phyloP scores from a whole-genome alignment of 768 basidiomycete genomes.

The Pleurotus tuoliensis region DNA sequence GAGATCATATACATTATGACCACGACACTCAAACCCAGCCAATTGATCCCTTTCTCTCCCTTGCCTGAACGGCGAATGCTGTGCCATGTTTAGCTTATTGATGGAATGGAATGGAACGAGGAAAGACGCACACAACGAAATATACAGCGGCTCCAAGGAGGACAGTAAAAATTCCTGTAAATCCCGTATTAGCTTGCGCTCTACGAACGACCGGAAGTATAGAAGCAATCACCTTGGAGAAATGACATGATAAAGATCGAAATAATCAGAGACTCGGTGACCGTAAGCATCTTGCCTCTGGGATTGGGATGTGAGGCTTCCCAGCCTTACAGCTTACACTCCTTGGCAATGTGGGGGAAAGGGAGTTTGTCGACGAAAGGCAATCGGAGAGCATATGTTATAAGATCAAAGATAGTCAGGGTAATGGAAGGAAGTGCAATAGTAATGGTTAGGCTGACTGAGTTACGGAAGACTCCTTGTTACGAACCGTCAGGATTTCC shows the following conservation, averaged over 20 bases:
- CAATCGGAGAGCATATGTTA: no score
- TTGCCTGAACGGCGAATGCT: neutral
- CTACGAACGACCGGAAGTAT: neutral
- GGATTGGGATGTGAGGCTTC: no score
- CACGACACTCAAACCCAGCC: neutral
- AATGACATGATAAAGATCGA: constrained; percentile 8
- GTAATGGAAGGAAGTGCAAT: no score
- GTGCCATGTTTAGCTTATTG: neutral
- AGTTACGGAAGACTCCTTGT: no score
- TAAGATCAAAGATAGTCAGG: no score
- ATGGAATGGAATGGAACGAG: neutral
- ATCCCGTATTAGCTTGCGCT: no score
- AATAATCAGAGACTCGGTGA: constrained; percentile 1
- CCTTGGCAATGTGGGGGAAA: no score
- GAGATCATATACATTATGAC: neutral
- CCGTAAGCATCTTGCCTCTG: neutral
- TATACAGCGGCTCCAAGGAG: constrained; percentile 3
- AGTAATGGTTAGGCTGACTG: no score
- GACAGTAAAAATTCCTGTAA: neutral
- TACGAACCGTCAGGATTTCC: no score
- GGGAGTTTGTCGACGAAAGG: no score
- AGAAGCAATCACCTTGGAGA: neutral
- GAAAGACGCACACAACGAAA: neutral
- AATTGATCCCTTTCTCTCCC: neutral
- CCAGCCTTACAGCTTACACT: no score